Conservation (phyloP, 495 filamentous ascomycete genomes). For the Collariella sp. region DNA sequence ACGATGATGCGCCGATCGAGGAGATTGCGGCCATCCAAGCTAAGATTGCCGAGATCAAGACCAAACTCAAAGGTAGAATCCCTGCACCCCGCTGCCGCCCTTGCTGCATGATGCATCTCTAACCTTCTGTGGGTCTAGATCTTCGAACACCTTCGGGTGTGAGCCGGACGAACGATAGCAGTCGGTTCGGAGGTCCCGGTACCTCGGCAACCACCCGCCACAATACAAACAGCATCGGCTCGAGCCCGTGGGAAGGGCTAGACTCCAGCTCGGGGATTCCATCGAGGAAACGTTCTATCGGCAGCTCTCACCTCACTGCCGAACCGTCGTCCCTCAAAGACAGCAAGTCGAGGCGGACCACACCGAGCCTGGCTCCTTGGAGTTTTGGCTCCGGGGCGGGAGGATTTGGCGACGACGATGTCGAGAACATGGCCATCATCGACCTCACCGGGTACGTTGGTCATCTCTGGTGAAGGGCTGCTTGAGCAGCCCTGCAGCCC, state of each 20-base stretch:
- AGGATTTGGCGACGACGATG: constrained; percentile 2
- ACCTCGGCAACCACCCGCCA: constrained; percentile 1
- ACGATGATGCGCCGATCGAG: neutral
- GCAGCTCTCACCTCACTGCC: constrained; percentile 18
- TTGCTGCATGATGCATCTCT: neutral
- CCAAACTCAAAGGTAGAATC: constrained; percentile 2
- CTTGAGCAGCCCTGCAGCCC: neutral
- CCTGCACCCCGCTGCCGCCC: neutral
- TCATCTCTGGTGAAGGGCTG: neutral
- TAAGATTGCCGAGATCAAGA: neutral
- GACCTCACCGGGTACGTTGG: constrained; percentile 27
- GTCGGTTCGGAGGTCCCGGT: neutral
- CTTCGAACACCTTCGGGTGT: neutral
- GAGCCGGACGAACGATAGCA: neutral
- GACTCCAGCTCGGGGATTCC: neutral
- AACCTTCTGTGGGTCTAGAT: neutral
- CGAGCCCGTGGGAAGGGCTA: neutral
- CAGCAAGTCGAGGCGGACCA: constrained; percentile 28
- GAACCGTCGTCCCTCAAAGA: neutral
- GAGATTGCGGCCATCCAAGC: neutral
- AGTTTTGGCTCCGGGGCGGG: neutral
- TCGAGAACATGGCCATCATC: constrained; percentile 10
- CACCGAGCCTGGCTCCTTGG: constrained; percentile 13
- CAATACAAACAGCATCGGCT: constrained; percentile 9
- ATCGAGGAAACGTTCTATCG: constrained; percentile 31